Evolutionary conservation across 352 stramenopile species (phyloP).

Genomic region (Phytopythium oedochilum): DNA sequence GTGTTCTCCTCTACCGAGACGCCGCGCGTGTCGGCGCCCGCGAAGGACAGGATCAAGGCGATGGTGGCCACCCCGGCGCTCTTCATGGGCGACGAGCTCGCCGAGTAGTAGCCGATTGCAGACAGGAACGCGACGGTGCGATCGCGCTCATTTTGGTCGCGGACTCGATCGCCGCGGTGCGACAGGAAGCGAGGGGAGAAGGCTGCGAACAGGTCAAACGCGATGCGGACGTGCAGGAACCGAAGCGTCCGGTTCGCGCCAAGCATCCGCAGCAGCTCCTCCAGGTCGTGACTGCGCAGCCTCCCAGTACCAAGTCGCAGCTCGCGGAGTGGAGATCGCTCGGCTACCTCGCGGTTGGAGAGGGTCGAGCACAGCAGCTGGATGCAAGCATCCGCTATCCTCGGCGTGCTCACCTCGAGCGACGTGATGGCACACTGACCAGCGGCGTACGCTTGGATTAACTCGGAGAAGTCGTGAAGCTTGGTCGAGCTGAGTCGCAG

Average conservation of each 20-base stretch:
- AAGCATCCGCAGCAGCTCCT: constrained; percentile 9
- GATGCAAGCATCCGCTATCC: constrained; percentile 9
- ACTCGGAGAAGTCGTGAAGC: constrained; percentile 12
- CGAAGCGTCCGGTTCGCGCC: constrained; percentile 13
- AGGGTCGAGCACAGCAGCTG: constrained; percentile 9
- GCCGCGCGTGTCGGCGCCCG: constrained; percentile 8
- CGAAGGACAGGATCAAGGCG: constrained; percentile 13
- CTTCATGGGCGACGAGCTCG: constrained; percentile 4
- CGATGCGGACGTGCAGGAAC: constrained; percentile 15
- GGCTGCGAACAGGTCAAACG: constrained; percentile 17
- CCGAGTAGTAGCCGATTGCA: constrained; percentile 1
- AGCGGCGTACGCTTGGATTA: constrained; percentile 8
- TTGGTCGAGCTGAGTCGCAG: constrained; percentile 9
- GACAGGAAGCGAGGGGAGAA: constrained; percentile 15
- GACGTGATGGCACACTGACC: constrained; percentile 9
- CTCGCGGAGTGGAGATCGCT: constrained; percentile 5
- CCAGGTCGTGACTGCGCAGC: constrained; percentile 6
- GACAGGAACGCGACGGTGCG: constrained; percentile 16
- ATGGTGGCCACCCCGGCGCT: constrained; percentile 13
- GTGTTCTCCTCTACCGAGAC: constrained; percentile 23
- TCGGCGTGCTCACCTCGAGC: constrained; percentile 11
- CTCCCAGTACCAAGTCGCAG: constrained; percentile 12
- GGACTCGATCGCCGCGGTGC: constrained; percentile 13
- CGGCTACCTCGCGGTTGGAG: constrained; percentile 2
- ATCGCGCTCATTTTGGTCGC: constrained; percentile 6